Evolutionary conservation across 345 rosid genomes (phyloP), one percentile per base, ranked within the genome.

Genomic region (Syzygium oleosum): DNA sequence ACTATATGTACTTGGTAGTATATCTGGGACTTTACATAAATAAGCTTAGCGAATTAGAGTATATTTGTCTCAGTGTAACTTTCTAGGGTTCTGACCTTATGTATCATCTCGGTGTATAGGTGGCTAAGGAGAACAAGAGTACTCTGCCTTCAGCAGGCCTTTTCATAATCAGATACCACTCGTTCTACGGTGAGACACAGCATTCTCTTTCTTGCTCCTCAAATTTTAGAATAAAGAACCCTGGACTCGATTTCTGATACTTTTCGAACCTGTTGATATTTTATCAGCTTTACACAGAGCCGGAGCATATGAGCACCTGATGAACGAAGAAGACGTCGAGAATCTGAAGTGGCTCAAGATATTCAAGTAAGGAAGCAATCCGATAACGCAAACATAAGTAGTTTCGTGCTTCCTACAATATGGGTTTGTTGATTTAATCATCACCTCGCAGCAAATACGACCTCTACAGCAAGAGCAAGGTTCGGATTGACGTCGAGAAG

Each of bases 131-230:
- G 90, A 95, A 94, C 86, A 90, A 89, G n/a, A 89, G 95, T 23
- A 94, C 92, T 61, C 93, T 94, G 53, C 96, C 97, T 63, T 90
- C 96, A 23, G 94, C 94, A 13, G 95, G 91, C 58, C 96, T 93
- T 87, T 95, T 95, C 92, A 91, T 95, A 56, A 91, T 94, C 68
- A 89, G 96, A 91, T 95, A 93, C 90, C 96, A 95, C 85, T 95
- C 96, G 27, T 95, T 95, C 85, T 92, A 95, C 52, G 87, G 97
- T 94, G 90, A 41, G 14, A 22, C n/a, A 23, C 11, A 51, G 22
- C 13, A 63, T 3, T 41, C 51, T 12, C 58, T 2, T 19, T 55
- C 58, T 55, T 3, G 58, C 58, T 55, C 21, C 25, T 73, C 23
- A 14, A 73, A 73, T 34, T 73, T 73, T 21, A 19, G 25, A 73